Base-by-base conservation (phyloP, 352 stramenopile genomes). In the Globisporangium megalacanthum region DNA sequence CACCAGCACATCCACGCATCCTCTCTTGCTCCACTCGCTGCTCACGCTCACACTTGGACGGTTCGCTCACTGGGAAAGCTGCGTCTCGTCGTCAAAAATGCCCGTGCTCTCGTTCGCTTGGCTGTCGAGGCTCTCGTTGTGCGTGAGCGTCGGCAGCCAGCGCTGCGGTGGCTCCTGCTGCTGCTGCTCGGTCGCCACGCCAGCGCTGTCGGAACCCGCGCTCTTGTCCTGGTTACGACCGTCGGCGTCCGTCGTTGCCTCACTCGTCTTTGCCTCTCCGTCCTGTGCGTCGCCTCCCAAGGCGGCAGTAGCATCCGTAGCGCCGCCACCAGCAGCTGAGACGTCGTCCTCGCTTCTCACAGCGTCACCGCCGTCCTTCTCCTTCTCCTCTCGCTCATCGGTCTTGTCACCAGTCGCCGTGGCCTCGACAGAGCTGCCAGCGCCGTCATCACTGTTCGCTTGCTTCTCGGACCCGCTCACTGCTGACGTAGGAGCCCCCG, bases 71-170 rank as follows among this genome's bases (percentile, higher is more conserved):
- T 55, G 51, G 6, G 69, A 77, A 1, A 77, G 46, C 46, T 77
- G 69, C 9, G 66, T 74, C 64, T 74, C 63, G 36, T 77, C 66
- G 39, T 74, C 69, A 65, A 77, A 77, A 61, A 77, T 63, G 25
- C 53, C 59, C 13, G 51, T 56, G 41, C 58, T 61, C 25, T 71
- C 68, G 6, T 66, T 66, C 35, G 52, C 25, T 46, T 73, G 57
- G 42, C 46, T 71, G 42, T 66, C 53, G 19, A 52, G 9, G 25
- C 42, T 54, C 41, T 54, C 48, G 25, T 76, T 63, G n/a, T 61
- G 35, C 8, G 58, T 52, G 6, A 66, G 58, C 4, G 17, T 59
- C 15, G 64, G 44, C 31, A 49, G 49, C 48, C 49, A 51, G 44
- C 41, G 48, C n/a, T 51, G 22, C 10, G 35, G 33, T 2, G 50